Base-by-base conservation (phyloP, 1,139 yeast species). In the Debaryomycetaceae sp. region DNA sequence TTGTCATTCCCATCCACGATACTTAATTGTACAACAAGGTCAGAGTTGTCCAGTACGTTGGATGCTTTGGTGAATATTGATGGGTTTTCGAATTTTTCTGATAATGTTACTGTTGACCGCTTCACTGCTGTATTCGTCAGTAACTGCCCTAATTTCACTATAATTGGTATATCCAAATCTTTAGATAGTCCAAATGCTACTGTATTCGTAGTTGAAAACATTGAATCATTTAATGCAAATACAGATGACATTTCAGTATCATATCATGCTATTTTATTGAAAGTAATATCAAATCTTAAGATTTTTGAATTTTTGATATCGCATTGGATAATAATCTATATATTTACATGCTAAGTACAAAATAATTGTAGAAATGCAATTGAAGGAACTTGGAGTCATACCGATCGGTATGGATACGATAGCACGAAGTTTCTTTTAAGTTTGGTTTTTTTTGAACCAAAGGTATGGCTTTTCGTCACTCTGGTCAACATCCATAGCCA, bases 111-210 rank as follows among this genome's bases (percentile, higher is more conserved):
- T 5, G 58, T 45, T 18, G 53, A 46, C 29, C 58, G 54, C 17
- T 45, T 44, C 34, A 50, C 51, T 29, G 50, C 44, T 39, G 53
- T 52, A n/a, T 57, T 43, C 5, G 60, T 51, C 39, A 61, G 63
- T 3, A 73, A 57, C 40, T 58, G 56, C 55, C 73, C 66, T 17
- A 69, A 48, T 41, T 68, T 70, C 34, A 71, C 51, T 7, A 55
- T 47, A 13, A 71, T 55, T 0, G 87, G 87, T 2, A 74, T 60
- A 24, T 75, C 69, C 17, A 89, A 61, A 54, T 88, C 95, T 49
- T 83, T 81, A 2, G 95, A 83, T 7, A 84, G 73, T 39, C 88
- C 88, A 60, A 87, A 87, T 1, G 89, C 78, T 33, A 78, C 73
- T 30, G 78, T 76, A 53, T 61, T 70, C 40, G 41, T 35, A 24